Conservation (phyloP, 495 filamentous ascomycete species). For the Aspergillus asperescens region DNA sequence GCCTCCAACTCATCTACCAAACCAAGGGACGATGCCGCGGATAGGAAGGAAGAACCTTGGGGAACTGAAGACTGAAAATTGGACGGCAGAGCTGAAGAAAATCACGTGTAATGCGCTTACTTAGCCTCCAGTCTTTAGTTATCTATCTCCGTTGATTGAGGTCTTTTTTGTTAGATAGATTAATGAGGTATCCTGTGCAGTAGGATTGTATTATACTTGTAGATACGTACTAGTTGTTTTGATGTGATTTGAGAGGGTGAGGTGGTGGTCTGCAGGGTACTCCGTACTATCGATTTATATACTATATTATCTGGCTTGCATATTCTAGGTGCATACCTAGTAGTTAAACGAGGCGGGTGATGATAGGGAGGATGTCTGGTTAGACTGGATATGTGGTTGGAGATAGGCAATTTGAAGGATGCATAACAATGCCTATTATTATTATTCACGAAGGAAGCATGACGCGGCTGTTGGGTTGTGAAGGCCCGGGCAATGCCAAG, state of each 20-base stretch:
- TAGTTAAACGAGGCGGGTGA: no score
- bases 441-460: not conserved
- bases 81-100: no score
- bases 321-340: not conserved
- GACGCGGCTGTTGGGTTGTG: not conserved
- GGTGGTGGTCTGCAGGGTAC: not conserved
- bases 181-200: no score
- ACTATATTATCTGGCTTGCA: not conserved
- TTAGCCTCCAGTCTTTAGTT: not conserved
- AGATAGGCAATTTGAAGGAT: not conserved
- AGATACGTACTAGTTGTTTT: not conserved
- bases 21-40: no score
- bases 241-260: no score
- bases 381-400: not conserved
- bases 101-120: no score
- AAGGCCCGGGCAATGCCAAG: not conserved
- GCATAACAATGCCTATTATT: not conserved
- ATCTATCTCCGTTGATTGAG: no score
- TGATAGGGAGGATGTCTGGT: not conserved
- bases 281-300: not conserved
- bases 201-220: not conserved
- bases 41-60: no score
- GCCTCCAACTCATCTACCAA: no score
- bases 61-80: no score
- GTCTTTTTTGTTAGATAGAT: no score